Percentiles rank a stretch among this genome's conserved stretches.
These are phyloP conservation scores for Neophaeococcomyces mojaviensis DNA, from an alignment of 2,329 filamentous ascomycete species.

Conservation along the genomic window DNA sequence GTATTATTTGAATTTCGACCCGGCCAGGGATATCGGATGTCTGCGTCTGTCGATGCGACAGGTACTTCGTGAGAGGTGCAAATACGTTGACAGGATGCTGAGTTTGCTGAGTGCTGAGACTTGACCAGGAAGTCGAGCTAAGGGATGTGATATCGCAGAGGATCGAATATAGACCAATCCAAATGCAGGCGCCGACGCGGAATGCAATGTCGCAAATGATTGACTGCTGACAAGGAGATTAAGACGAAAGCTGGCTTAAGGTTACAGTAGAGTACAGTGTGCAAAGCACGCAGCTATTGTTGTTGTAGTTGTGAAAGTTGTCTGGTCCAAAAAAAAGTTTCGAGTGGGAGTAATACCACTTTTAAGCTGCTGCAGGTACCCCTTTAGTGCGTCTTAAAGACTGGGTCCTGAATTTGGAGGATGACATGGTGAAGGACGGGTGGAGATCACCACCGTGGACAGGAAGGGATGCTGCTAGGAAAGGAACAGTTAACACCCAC, in stretches of 20 bases:
- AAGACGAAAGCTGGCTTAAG: background rate
- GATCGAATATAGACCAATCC: constrained; percentile 5
- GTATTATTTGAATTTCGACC: too few species aligned
- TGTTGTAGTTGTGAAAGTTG: background rate
- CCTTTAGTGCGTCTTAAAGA: constrained; percentile 6
- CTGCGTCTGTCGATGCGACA: too few species aligned
- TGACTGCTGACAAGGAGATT: constrained; percentile 9
- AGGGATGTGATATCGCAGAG: constrained; percentile 7
- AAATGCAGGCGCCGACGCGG: constrained; percentile 9
- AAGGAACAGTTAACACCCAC: constrained; percentile 3
- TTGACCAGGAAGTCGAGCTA: constrained; percentile 3
- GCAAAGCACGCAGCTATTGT: background rate
- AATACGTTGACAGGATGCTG: background rate
- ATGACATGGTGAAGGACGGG: constrained; percentile 1
- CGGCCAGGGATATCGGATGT: too few species aligned
- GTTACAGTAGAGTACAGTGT: constrained; percentile 5
- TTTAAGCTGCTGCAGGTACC: constrained; percentile 10
- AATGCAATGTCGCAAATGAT: constrained; percentile 5
- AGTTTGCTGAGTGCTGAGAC: constrained; percentile 1
- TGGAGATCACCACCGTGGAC: constrained; percentile 1
- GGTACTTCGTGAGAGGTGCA: background rate
- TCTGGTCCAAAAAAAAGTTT: constrained; percentile 4
- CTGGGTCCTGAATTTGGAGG: background rate
- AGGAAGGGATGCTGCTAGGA: constrained; percentile 5
- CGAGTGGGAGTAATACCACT: background rate